phyloP scores from a whole-genome alignment of 805 yeast species.

The Kodamaea sagamina region DNA sequence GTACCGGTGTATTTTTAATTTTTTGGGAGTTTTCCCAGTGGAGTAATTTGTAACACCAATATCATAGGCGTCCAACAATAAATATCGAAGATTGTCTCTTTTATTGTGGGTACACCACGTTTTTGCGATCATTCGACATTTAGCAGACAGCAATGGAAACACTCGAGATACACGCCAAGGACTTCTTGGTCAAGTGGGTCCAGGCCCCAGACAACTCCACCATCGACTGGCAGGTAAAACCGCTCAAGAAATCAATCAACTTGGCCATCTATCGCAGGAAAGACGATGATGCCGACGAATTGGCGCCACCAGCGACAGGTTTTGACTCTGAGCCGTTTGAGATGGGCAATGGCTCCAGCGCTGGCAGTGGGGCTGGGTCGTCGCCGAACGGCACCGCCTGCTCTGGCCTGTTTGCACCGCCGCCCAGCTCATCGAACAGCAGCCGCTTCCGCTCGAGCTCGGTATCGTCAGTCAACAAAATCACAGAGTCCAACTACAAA shows the following conservation, averaged over 20 bases:
- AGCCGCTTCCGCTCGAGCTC: conserved; percentile 29
- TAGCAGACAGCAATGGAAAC: conserved; percentile 63
- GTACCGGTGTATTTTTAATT: conserved; percentile 1
- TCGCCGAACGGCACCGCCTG: conserved; percentile 24
- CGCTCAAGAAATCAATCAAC: conserved; percentile 51
- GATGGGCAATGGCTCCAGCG: conserved; percentile 21
- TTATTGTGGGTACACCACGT: conserved; percentile 1
- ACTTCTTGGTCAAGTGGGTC: conserved; percentile 91
- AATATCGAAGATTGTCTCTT: not conserved
- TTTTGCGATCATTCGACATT: conserved; percentile 3
- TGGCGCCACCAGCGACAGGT: conserved; percentile 9
- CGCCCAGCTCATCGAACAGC: not conserved
- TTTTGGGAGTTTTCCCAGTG: conserved; percentile 5
- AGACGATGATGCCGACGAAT: conserved; percentile 19
- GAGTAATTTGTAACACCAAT: conserved; percentile 1
- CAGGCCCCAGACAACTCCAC: conserved; percentile 65
- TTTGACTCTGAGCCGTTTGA: not conserved
- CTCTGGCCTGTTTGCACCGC: conserved; percentile 33
- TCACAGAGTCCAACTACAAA: conserved; percentile 35
- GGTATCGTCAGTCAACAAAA: conserved; percentile 34
- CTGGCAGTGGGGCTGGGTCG: conserved; percentile 2
- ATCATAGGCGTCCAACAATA: conserved; percentile 5
- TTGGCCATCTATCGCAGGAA: conserved; percentile 41
- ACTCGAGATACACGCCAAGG: conserved; percentile 84
- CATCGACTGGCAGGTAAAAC: conserved; percentile 80